Evolutionary conservation across 345 rosid genomes (phyloP), one percentile per base, ranked within the genome.

Genomic region (Ceriops decandra): DNA sequence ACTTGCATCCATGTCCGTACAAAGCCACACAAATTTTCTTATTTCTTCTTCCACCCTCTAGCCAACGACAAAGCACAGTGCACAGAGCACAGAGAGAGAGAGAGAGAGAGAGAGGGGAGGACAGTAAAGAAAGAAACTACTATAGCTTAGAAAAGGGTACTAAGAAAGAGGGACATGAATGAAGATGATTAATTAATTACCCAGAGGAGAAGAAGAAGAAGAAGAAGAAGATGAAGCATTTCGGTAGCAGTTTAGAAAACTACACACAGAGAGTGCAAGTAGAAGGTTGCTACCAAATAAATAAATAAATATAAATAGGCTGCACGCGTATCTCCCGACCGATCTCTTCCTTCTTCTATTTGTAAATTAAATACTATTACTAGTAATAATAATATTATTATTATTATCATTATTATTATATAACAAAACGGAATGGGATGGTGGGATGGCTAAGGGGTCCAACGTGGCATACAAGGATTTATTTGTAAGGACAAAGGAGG

Each of bases 1-100:
- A 47, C 80, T 85, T 71, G 83, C 96, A 70, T 76, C 92, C 89
- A 87, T 85, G 47, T 74, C 74, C 81, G 64, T 61, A 64, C 82
- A 72, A 36, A 66, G 38, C 31, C n/a, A 27, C 16, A 54, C 13
- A 38, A 54, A 31, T 20, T 3, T 22, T 31, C 21, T 47, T 17
- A 30, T 17, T 22, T n/a, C 27, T 54, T 7, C 13, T 24, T 24
- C 26, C 26, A 24, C 26, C 26, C 26, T 24, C 26, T 1, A 24
- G 26, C 26, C 26, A 1, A 7, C 24, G 54, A 24, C 58, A 31
- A 54, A 62, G 28, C 26, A n/a, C 31, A 30, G 66, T 31, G 52
- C 71, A 60, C 64, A 66, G 61, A 68, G 28, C 21, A 0, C 31
- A 57, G 54, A 38, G 56, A 27, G 15, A 24, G 20, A 30, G 66